These are phyloP conservation scores for Vanderwaltozyma tropicalis DNA, from an alignment of 805 yeast species.

Conservation along the genomic window DNA sequence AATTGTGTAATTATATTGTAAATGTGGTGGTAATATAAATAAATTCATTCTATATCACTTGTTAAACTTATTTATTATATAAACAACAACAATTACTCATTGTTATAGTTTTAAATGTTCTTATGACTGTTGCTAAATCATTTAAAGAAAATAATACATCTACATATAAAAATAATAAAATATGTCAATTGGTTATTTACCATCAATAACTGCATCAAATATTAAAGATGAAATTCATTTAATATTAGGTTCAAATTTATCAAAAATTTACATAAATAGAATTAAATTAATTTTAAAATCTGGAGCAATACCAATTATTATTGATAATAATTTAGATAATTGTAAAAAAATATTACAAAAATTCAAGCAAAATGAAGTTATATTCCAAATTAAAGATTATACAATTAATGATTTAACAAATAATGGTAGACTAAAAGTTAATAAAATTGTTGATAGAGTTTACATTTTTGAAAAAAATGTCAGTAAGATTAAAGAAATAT, in stretches of 20 bases:
- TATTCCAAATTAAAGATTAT: slow-evolving; percentile 26
- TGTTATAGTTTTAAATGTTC: no score
- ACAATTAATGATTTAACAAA: slow-evolving; percentile 40
- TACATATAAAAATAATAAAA: neutral
- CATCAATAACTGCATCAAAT: slow-evolving; percentile 34
- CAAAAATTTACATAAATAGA: slow-evolving; percentile 33
- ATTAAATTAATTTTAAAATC: slow-evolving; percentile 37
- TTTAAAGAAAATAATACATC: no score
- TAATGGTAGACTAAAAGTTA: slow-evolving; percentile 55
- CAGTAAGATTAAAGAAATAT: slow-evolving; percentile 37
- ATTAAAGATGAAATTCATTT: slow-evolving; percentile 45
- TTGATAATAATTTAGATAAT: slow-evolving; percentile 19
- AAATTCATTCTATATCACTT: no score
- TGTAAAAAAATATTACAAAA: slow-evolving; percentile 11
- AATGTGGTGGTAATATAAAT: no score
- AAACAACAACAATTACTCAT: no score
- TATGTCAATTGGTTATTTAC: slow-evolving; percentile 7
- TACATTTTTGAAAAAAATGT: slow-evolving; percentile 36
- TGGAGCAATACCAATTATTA: slow-evolving; percentile 48
- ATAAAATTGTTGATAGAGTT: slow-evolving; percentile 60
- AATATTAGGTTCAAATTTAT: slow-evolving; percentile 6
- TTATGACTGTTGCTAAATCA: no score
- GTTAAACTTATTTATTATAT: no score
- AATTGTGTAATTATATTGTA: no score
- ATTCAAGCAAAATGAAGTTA: slow-evolving; percentile 19